Conservation (phyloP, 2,329 filamentous ascomycete genomes). For the Monosporascus cannonballus region DNA sequence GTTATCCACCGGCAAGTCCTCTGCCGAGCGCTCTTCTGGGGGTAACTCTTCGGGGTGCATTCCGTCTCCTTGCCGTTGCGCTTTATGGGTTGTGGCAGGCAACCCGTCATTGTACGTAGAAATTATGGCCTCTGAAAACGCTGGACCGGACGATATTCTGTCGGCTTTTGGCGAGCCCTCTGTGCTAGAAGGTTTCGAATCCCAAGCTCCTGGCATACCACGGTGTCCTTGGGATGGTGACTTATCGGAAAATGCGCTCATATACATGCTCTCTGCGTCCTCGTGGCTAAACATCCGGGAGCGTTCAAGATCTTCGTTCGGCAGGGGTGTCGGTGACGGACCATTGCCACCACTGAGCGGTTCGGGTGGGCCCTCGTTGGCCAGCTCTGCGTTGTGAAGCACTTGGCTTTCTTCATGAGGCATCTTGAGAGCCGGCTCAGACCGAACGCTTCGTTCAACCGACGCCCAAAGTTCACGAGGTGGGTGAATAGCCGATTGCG, state of each 20-base stretch:
- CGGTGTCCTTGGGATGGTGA: constrained; percentile 24
- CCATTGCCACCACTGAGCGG: constrained; percentile 18
- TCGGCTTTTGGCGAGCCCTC: constrained; percentile 13
- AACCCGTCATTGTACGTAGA: not conserved
- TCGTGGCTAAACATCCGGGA: constrained; percentile 73
- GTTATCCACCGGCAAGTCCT: constrained; percentile 10
- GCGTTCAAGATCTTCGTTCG: constrained; percentile 43
- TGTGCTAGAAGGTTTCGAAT: constrained; percentile 26
- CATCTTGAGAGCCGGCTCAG: constrained; percentile 29
- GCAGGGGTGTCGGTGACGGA: constrained; percentile 20
- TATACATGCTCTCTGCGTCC: constrained; percentile 81
- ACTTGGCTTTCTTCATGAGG: constrained; percentile 12
- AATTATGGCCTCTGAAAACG: not conserved
- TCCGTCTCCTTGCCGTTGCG: not conserved
- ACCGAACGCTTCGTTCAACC: constrained; percentile 25
- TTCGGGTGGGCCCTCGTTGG: constrained; percentile 2
- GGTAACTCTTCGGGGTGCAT: not conserved
- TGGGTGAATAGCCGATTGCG: constrained; percentile 26
- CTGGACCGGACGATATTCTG: constrained; percentile 2
- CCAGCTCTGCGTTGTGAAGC: constrained; percentile 7
- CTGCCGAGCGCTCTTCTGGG: not conserved
- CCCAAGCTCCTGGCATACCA: constrained; percentile 49
- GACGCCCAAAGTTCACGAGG: constrained; percentile 27
- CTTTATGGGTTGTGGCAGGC: not conserved
- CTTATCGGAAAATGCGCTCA: constrained; percentile 60